phyloP scores from a whole-genome alignment of 148 eudicot species.

The Persicaria maculosa region DNA sequence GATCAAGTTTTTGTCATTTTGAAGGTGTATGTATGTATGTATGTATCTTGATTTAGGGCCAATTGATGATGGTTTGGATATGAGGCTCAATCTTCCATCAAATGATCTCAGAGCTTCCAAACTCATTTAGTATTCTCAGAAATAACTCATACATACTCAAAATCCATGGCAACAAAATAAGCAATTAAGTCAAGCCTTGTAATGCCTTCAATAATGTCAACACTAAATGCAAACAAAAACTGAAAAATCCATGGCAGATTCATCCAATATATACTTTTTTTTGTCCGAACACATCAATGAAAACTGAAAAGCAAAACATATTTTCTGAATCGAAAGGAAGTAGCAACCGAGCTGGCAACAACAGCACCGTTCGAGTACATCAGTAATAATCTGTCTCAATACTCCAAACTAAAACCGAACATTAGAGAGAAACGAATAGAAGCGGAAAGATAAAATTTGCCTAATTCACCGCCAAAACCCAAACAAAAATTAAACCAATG shows the following conservation, averaged over 20 bases:
- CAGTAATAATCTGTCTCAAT: background rate
- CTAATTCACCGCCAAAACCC: background rate
- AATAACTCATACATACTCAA: too few species aligned
- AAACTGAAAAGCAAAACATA: background rate
- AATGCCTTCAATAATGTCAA: background rate
- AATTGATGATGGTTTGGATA: background rate
- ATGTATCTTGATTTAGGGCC: background rate
- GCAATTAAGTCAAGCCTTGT: background rate
- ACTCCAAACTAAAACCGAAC: too few species aligned
- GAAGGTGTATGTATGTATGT: background rate
- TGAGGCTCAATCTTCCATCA: background rate
- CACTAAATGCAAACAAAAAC: background rate
- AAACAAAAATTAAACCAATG: background rate
- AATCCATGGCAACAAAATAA: background rate
- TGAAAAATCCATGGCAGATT: background rate
- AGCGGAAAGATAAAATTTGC: too few species aligned
- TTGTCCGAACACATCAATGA: background rate
- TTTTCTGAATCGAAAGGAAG: background rate
- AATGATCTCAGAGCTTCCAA: background rate
- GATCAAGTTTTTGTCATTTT: too few species aligned
- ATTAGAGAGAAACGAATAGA: too few species aligned
- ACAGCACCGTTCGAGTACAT: background rate
- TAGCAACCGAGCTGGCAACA: background rate
- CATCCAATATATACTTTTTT: too few species aligned
- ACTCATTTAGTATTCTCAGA: too few species aligned